These are phyloP conservation scores for Hyparrhenia diplandra DNA, from an alignment of 176 grass and related monocot species.

Conservation along the genomic window DNA sequence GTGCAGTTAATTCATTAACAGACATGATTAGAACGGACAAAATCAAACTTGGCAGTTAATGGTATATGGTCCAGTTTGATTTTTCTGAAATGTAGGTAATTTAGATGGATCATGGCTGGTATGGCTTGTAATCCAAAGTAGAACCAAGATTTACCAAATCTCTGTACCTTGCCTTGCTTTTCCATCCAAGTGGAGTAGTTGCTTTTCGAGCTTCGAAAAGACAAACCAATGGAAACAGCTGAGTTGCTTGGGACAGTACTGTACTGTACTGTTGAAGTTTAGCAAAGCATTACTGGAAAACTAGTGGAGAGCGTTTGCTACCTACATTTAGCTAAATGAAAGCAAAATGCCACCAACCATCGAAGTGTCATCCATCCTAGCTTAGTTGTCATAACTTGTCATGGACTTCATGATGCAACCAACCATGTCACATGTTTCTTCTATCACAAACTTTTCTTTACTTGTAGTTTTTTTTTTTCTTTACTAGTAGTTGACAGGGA, in stretches of 20 bases:
- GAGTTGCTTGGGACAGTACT: constrained; percentile 19
- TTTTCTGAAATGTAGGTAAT: background rate
- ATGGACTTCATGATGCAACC: background rate
- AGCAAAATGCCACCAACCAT: constrained; percentile 32
- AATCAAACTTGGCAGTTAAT: constrained; percentile 2
- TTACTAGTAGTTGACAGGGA: background rate
- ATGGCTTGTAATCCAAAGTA: constrained; percentile 7
- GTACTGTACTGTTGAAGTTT: constrained; percentile 9
- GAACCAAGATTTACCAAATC: background rate
- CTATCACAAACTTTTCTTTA: background rate
- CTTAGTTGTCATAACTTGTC: constrained; percentile 14
- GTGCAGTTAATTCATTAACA: constrained; percentile 3
- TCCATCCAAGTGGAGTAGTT: background rate
- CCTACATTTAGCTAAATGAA: constrained; percentile 32
- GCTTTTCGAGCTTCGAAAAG: constrained; percentile 6
- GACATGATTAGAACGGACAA: constrained; percentile 23
- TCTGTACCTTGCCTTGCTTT: background rate
- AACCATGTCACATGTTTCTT: background rate
- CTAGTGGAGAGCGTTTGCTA: constrained; percentile 20
- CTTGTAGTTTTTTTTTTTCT: too few species aligned
- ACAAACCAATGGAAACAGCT: background rate
- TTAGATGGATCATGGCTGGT: background rate
- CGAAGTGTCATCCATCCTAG: background rate
- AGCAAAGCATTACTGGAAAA: constrained; percentile 15
- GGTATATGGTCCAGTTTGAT: background rate